Base-by-base conservation (phyloP, 1,284 basidiomycete species). In the Fomitopsis palustris region DNA sequence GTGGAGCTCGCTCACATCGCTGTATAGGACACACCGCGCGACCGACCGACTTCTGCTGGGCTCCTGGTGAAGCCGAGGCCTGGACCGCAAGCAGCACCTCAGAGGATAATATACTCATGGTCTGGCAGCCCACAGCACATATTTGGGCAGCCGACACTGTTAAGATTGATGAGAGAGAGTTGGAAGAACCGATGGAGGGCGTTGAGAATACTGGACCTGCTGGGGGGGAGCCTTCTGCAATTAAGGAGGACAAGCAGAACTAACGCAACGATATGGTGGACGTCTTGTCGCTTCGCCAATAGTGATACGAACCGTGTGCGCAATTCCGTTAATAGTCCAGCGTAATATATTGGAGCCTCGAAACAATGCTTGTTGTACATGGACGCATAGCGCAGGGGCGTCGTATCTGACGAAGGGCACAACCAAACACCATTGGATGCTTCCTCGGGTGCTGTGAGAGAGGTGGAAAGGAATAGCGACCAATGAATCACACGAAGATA, bases 41-140 rank as follows among this genome's bases (percentile, higher is more conserved):
- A 31, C 91, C 91, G 2, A 89, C 89, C 1, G 90, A 93, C 72
- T 89, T 93, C 73, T 88, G 88, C 70, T 92, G 92, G 92, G 91
- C 91, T 19, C 89, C 91, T 17, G 88, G 87, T 5, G 76, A 81
- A 62, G 77, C 76, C 17, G 91, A 92, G 68, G 85, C 85, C 60
- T 94, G 92, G 91, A 92, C 87, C 2, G 78, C 87, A 1, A 78
- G 86, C 19, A 92, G 85, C 64, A 85, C 88, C 6, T 93, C 91
- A 0, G 93, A 95, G 70, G 93, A 95, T 70, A 95, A 95, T 63
- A 83, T 95, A 37, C 81, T 91, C 39, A 93, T 93, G 88, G 82
- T 93, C 5, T 95, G 92, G 92, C 89, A 92, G 67, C 92, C 93
- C 12, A 92, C 90, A 16, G 90, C 90, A 81, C 87, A 90, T 5